Evolutionary conservation across 371 early-diverging fungal genomes (phyloP).

Genomic region (Mucor irregularis): DNA sequence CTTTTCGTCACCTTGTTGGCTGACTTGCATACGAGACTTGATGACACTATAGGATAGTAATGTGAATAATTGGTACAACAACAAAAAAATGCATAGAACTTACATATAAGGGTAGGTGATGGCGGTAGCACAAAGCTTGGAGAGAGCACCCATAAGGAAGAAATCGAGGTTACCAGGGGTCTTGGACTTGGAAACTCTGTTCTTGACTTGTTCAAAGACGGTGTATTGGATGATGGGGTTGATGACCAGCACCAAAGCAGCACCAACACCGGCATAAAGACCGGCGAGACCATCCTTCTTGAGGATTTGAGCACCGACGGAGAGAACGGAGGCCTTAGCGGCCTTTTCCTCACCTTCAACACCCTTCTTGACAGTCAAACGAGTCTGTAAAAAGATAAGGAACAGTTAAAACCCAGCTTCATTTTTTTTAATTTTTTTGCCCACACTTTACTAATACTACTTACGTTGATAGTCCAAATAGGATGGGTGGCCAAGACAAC

Average conservation of each 20-base stretch:
- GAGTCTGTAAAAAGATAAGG: slow-evolving; percentile 50
- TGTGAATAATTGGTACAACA: background rate
- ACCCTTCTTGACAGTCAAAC: slow-evolving; percentile 66
- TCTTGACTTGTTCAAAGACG: slow-evolving; percentile 92
- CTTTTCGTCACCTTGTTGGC: slow-evolving; percentile 73
- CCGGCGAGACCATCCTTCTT: slow-evolving; percentile 84
- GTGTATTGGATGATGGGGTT: slow-evolving; percentile 99
- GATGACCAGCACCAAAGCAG: slow-evolving; percentile 94
- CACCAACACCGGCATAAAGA: slow-evolving; percentile 88
- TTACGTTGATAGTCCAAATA: slow-evolving; percentile 96
- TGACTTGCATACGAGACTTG: slow-evolving; percentile 96
- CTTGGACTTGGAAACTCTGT: slow-evolving; percentile 53
- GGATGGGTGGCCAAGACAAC: slow-evolving; percentile 93
- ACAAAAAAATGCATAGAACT: background rate
- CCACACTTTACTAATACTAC: slow-evolving; percentile 9
- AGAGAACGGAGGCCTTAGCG: slow-evolving; percentile 44
- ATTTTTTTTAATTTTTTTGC: background rate
- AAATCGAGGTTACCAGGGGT: slow-evolving; percentile 82
- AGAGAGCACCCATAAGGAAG: slow-evolving; percentile 92
- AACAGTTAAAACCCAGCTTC: background rate
- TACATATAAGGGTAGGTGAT: slow-evolving; percentile 95
- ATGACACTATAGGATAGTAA: slow-evolving; percentile 54
- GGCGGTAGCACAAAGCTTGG: slow-evolving; percentile 91
- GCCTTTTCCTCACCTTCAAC: slow-evolving; percentile 42
- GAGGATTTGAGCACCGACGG: slow-evolving; percentile 69